Percentiles rank a stretch among this genome's conserved stretches.
These are phyloP conservation scores for Fusarium drepaniforme DNA, from an alignment of 2,329 filamentous ascomycete genomes.

Conservation along the genomic window DNA sequence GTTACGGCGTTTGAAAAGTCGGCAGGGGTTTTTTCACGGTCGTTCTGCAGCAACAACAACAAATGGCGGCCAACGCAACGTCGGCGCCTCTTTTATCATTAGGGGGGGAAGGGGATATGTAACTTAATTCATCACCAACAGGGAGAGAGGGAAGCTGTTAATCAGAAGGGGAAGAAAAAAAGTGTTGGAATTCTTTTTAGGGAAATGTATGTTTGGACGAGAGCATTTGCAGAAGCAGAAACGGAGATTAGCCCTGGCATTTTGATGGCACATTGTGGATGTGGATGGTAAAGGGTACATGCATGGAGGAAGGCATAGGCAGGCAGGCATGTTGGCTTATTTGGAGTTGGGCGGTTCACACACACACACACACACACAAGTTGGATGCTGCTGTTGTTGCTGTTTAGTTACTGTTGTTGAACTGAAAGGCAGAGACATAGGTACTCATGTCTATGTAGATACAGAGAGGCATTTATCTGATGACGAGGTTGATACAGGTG, in stretches of 20 bases:
- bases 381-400: background rate
- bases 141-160: constrained; percentile 17
- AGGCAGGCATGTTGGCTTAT: background rate
- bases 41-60: constrained; percentile 37
- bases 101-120: constrained; percentile 8
- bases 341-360: constrained; percentile 10
- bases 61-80: constrained; percentile 25
- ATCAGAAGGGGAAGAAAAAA: constrained; percentile 1
- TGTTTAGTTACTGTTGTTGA: constrained; percentile 7
- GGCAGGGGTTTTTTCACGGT: constrained; percentile 26
- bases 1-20: constrained; percentile 42
- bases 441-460: constrained; percentile 25
- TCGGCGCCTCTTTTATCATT: constrained; percentile 28
- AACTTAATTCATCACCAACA: constrained; percentile 34
- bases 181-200: constrained; percentile 7
- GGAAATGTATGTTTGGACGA: constrained; percentile 19
- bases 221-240: constrained; percentile 1
- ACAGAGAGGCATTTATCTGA: constrained; percentile 18
- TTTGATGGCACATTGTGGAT: background rate
- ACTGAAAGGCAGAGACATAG: constrained; percentile 2
- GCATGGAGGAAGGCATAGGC: background rate
- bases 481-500: constrained; percentile 12
- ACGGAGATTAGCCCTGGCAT: background rate
- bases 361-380: constrained; percentile 1
- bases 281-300: constrained; percentile 7